Conservation (phyloP, 2,329 filamentous ascomycete genomes). For the Mycosphaerella arachidis region DNA sequence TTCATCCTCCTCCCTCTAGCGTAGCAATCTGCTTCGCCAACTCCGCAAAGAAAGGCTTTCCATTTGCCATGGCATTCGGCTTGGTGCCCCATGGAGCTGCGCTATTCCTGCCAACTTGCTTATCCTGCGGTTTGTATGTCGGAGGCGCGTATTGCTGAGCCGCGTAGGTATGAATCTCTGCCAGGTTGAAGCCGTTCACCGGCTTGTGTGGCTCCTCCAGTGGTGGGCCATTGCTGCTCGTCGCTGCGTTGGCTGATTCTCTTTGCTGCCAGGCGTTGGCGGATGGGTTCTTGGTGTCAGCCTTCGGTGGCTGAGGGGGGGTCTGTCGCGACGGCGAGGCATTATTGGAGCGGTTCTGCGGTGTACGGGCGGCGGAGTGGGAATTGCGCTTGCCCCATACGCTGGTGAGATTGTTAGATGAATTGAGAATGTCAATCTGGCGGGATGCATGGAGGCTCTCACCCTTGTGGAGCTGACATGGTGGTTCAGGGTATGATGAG, state of each 20-base stretch:
- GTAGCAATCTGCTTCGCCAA: constrained; percentile 43
- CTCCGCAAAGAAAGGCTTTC: constrained; percentile 43
- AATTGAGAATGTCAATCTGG: background rate
- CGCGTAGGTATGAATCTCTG: constrained; percentile 41
- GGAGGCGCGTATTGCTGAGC: constrained; percentile 35
- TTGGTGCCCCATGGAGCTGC: constrained; percentile 39
- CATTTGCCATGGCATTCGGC: constrained; percentile 40
- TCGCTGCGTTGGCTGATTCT: constrained; percentile 3
- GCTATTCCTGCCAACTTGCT: constrained; percentile 14
- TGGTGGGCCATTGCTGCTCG: constrained; percentile 19
- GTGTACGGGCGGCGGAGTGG: constrained; percentile 25
- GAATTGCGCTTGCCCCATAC: constrained; percentile 14
- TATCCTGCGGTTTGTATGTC: constrained; percentile 21
- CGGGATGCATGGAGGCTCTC: background rate
- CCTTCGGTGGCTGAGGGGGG: constrained; percentile 16
- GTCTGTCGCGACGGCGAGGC: constrained; percentile 23
- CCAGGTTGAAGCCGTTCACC: constrained; percentile 40
- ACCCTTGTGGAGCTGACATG: background rate
- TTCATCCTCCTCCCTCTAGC: constrained; percentile 33
- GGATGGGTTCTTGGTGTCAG: constrained; percentile 13
- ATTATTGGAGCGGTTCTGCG: constrained; percentile 28
- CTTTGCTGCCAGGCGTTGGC: constrained; percentile 25
- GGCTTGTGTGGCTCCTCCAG: constrained; percentile 29
- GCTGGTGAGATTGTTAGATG: background rate
- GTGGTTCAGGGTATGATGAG: background rate